A percentile compares a stretch with the other conserved stretches of the same genome.
phyloP scores from a whole-genome alignment of 139 green algal species.

The Chlamydomonas schloesseri region DNA sequence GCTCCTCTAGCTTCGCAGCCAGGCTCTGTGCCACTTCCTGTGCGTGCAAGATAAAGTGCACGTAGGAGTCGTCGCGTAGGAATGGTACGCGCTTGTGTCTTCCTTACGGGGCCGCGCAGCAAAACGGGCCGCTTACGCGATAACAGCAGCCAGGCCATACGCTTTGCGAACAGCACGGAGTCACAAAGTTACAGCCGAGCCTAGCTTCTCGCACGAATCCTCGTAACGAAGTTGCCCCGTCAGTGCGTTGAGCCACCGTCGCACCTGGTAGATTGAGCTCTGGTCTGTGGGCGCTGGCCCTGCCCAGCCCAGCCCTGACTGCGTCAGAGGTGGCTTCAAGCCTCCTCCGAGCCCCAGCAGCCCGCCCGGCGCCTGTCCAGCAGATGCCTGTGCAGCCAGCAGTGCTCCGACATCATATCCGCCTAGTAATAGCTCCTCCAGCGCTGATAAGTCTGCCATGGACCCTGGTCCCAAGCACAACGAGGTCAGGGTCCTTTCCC shows the following conservation, averaged over 20 bases:
- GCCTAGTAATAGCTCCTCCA: not conserved
- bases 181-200: too few relatives aligned
- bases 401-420: not conserved
- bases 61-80: not conserved
- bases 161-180: too few relatives aligned
- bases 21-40: constrained; percentile 38
- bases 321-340: not conserved
- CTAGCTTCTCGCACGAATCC: too few relatives aligned
- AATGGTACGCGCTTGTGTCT: not conserved
- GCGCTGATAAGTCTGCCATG: not conserved
- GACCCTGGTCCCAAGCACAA: too few relatives aligned
- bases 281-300: not conserved
- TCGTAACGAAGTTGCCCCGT: not conserved
- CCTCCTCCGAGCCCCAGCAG: not conserved
- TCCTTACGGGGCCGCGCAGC: not conserved
- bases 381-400: not conserved
- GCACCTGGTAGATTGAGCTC: constrained; percentile 19
- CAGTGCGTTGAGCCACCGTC: too few relatives aligned
- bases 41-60: not conserved
- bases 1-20: constrained; percentile 29
- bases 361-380: too few relatives aligned
- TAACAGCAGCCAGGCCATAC: not conserved
- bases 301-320: not conserved
- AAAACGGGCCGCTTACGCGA: too few relatives aligned
- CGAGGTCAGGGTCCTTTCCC: too few relatives aligned